These are phyloP conservation scores for Schizonepeta tenuifolia DNA, from an alignment of 257 asterid species.

Conservation along the genomic window DNA sequence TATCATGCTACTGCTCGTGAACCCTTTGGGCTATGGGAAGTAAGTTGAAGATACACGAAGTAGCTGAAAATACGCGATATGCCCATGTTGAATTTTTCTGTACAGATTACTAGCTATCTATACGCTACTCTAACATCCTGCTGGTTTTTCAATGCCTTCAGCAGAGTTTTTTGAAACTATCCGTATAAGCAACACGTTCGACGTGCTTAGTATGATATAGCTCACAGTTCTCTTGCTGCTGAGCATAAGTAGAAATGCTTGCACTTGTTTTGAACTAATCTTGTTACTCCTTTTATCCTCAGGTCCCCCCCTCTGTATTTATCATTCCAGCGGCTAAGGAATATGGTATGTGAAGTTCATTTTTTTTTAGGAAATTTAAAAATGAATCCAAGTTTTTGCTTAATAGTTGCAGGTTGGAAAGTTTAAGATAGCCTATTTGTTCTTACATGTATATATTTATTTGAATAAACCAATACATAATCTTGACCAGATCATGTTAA, in stretches of 20 bases:
- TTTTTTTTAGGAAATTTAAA: neutral
- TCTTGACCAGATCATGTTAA: neutral
- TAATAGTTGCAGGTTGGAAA: neutral
- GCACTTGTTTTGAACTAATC: constrained; percentile 2
- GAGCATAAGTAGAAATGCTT: neutral
- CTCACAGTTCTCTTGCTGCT: neutral
- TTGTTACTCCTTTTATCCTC: neutral
- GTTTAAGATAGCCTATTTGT: neutral
- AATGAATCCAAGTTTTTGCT: neutral
- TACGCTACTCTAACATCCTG: constrained; percentile 24
- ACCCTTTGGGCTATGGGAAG: neutral
- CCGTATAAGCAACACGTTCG: neutral
- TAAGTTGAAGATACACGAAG: constrained; percentile 5
- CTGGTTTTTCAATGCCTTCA: constrained; percentile 35
- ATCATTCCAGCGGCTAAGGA: constrained; percentile 11
- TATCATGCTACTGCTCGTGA: constrained; percentile 3
- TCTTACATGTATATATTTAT: neutral
- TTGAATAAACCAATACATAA: neutral
- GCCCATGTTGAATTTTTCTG: constrained; percentile 15
- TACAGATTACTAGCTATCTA: constrained; percentile 31
- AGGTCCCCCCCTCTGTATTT: neutral
- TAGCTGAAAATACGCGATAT: neutral
- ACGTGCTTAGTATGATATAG: neutral
- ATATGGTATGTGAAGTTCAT: constrained; percentile 18
- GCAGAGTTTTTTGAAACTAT: constrained; percentile 25